Base-by-base conservation (phyloP, 2,329 filamentous ascomycete genomes). In the Tricladium varicosporioides region DNA sequence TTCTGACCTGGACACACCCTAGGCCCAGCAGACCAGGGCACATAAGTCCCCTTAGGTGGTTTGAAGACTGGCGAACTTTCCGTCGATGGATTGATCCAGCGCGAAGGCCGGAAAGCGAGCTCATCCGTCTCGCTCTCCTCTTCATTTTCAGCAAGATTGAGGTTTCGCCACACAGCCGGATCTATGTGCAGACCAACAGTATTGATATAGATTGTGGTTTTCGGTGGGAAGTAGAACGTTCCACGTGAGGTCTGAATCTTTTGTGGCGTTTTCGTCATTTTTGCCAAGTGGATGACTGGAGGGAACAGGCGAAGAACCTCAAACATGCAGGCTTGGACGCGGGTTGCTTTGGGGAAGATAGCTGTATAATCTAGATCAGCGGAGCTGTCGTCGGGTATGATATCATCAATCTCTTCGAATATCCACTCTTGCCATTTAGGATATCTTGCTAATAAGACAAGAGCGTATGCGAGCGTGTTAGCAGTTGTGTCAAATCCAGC, bases 291-390 rank as follows among this genome's bases (percentile, higher is more conserved):
- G 58, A 79, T 70, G 33, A 83, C 75, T 0, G 81, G 80, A 2
- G 80, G 78, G n/a, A 82, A 70, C 13, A 84, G 65, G 32, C 82
- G 77, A 16, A 84, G 73, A 46, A 78, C 76, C 69, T 84, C 81
- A 60, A 82, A 80, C 75, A 60, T 52, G 14, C 48, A 51, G 16
- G 63, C 63, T 11, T 50, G 53, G 15, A 52, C n/a, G 8, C 59
- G 59, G 22, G 46, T 50, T 40, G 48, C 44, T 45, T 53, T 44
- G 31, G 56, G 52, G 16, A 58, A 60, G 32, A 53, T 54, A 42
- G 52, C 22, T 5, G 42, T n/a, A 16, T 60, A 60, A 13, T 58
- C 59, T 2, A 51, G 5, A 5, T 48, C 43, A 15, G 19, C 10
- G 11, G 52, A 32, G 43, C 43, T 40, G 31, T 58, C 47, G 22